A percentile compares a stretch with the other conserved stretches of the same genome.
Conservation (phyloP, 306 rosid species). For the Vigna trinervia region DNA sequence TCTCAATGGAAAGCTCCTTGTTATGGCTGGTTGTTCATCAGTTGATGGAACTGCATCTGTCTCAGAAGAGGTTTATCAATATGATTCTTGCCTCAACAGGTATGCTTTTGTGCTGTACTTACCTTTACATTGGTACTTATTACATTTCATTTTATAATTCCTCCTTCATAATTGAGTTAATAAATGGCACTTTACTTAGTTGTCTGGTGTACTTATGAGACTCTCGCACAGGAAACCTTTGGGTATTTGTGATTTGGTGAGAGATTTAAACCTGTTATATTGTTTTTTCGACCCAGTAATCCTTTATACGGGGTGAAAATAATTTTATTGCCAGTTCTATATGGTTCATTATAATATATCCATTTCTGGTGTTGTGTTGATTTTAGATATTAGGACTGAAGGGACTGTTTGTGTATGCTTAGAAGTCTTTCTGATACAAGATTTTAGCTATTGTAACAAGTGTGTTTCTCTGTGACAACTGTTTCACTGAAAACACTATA, state of each 20-base stretch:
- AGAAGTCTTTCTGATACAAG: not conserved
- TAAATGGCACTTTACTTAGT: slow-evolving; percentile 5
- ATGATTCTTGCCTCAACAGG: slow-evolving; percentile 84
- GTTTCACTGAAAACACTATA: not conserved
- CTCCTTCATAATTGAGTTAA: not conserved
- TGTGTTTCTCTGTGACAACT: not conserved
- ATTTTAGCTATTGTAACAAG: not conserved
- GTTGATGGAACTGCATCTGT: slow-evolving; percentile 57
- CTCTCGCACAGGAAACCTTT: not conserved
- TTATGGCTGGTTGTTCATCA: slow-evolving; percentile 77
- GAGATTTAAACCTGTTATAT: not conserved
- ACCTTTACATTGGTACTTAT: not conserved
- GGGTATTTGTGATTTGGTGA: not conserved
- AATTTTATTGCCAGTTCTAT: not conserved
- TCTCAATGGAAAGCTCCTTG: slow-evolving; percentile 88
- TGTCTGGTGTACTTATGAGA: not conserved
- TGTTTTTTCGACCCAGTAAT: not conserved
- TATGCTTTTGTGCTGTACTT: slow-evolving; percentile 41
- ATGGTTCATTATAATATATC: not conserved
- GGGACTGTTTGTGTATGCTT: not conserved
- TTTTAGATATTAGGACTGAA: not conserved
- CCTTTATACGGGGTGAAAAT: not conserved
- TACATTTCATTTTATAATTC: not conserved
- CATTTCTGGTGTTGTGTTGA: slow-evolving; percentile 3
- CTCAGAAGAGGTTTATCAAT: slow-evolving; percentile 76